Conservation (phyloP, 257 asterid species). For the Fraxinus excelsior region DNA sequence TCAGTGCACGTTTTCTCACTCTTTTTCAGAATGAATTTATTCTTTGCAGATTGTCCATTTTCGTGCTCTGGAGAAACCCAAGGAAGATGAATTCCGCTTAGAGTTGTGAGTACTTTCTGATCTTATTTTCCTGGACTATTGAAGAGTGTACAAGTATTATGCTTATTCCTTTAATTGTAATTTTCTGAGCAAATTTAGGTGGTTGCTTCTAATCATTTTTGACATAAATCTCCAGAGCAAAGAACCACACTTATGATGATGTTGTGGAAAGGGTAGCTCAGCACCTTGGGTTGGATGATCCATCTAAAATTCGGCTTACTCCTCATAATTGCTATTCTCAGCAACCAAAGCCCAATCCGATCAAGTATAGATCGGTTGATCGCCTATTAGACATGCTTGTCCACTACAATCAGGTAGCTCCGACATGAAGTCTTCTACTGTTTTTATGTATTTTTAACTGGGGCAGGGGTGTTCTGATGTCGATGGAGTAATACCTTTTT, state of each 20-base stretch:
- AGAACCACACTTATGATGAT: constrained; percentile 89
- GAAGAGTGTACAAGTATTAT: constrained; percentile 21
- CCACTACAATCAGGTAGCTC: constrained; percentile 92
- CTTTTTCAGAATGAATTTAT: constrained; percentile 3
- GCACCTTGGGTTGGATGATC: constrained; percentile 80
- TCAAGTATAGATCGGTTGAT: constrained; percentile 86
- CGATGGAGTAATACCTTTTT: constrained; percentile 17
- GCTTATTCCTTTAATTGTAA: constrained; percentile 13
- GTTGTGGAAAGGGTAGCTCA: constrained; percentile 93
- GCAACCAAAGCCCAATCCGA: constrained; percentile 93
- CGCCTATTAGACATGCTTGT: constrained; percentile 91
- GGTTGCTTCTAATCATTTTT: constrained; percentile 20
- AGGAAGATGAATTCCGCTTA: constrained; percentile 86
- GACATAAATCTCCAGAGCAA: constrained; percentile 59
- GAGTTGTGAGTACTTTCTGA: constrained; percentile 72
- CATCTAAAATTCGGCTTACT: constrained; percentile 93
- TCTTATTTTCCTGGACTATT: constrained; percentile 16
- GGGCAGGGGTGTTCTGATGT: constrained; percentile 5
- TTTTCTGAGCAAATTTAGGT: too few species aligned
- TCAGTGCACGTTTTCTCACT: neutral
- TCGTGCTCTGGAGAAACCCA: constrained; percentile 86
- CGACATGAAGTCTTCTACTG: neutral
- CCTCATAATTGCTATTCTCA: constrained; percentile 98
- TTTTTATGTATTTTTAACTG: neutral
- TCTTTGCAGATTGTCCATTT: constrained; percentile 81